A percentile compares a stretch with the other conserved stretches of the same genome.
Conservation (phyloP, 2,329 filamentous ascomycete genomes). For the Verticillium isaacii region DNA sequence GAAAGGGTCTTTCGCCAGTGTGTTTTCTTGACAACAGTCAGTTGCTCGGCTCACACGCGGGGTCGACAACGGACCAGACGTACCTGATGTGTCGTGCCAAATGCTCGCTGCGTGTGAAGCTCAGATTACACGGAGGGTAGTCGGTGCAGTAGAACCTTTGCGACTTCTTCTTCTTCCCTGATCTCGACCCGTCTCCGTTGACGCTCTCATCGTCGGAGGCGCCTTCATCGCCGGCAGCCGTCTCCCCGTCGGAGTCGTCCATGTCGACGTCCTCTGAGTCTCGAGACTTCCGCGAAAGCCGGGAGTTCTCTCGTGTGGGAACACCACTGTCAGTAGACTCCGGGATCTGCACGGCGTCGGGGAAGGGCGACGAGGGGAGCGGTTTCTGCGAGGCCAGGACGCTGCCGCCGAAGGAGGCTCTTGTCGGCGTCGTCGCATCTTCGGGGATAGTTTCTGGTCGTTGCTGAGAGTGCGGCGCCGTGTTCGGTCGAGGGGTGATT, state of each 20-base stretch:
- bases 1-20: slow-evolving; percentile 92
- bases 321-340: slow-evolving; percentile 35
- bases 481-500: slow-evolving; percentile 28
- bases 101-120: slow-evolving; percentile 95
- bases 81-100: slow-evolving; percentile 90
- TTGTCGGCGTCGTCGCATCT: slow-evolving; percentile 58
- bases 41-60: background rate
- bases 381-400: slow-evolving; percentile 45
- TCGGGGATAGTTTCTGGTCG: slow-evolving; percentile 24
- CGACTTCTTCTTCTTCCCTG: slow-evolving; percentile 91
- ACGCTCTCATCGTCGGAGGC: slow-evolving; percentile 63
- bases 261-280: slow-evolving; percentile 70
- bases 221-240: slow-evolving; percentile 40
- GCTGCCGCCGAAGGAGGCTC: slow-evolving; percentile 43
- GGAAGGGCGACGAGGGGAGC: slow-evolving; percentile 48
- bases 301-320: slow-evolving; percentile 35
- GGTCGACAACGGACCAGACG: slow-evolving; percentile 3
- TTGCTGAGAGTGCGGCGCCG: slow-evolving; percentile 24
- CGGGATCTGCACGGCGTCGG: slow-evolving; percentile 42
- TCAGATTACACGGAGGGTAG: slow-evolving; percentile 87
- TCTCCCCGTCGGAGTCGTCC: slow-evolving; percentile 68
- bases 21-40: slow-evolving; percentile 64
- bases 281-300: slow-evolving; percentile 52
- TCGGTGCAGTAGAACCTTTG: slow-evolving; percentile 96
- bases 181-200: slow-evolving; percentile 59